Conservation (phyloP, 2,329 filamentous ascomycete genomes). For the Cryphonectria japonica region DNA sequence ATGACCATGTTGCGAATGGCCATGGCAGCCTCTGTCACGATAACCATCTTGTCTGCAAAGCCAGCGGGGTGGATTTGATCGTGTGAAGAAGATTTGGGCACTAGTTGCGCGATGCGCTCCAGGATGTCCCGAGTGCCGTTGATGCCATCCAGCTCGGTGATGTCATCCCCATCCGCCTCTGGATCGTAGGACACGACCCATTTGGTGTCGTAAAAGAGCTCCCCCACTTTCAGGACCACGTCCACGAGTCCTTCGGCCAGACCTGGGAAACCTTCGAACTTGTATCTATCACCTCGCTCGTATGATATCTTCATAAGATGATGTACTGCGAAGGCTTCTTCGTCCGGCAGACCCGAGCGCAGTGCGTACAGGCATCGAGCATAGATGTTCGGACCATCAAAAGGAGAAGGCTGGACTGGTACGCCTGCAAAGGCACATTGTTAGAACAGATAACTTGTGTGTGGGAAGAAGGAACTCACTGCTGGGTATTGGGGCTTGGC, state of each 20-base stretch:
- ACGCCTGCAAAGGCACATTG: constrained; percentile 16
- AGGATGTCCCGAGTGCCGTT: constrained; percentile 75
- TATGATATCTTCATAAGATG: constrained; percentile 95
- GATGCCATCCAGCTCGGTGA: constrained; percentile 55
- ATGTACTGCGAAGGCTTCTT: constrained; percentile 91
- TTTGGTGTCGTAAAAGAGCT: constrained; percentile 78
- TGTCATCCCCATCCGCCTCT: constrained; percentile 56
- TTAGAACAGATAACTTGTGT: background rate
- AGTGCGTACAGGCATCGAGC: constrained; percentile 83
- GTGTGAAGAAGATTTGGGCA: constrained; percentile 60
- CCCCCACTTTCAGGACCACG: constrained; percentile 78
- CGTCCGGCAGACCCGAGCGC: constrained; percentile 75
- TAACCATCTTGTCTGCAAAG: constrained; percentile 71
- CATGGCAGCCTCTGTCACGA: constrained; percentile 83
- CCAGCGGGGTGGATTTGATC: constrained; percentile 74
- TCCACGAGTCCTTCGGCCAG: constrained; percentile 87
- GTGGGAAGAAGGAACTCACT: constrained; percentile 53
- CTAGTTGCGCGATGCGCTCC: constrained; percentile 69
- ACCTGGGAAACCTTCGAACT: constrained; percentile 88
- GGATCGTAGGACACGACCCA: constrained; percentile 76
- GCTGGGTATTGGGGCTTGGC: constrained; percentile 51
- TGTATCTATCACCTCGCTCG: constrained; percentile 93
- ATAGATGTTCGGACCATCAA: constrained; percentile 87
- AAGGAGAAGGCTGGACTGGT: constrained; percentile 39
- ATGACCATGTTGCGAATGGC: constrained; percentile 97